Percentiles rank a stretch among this genome's conserved stretches.
These are phyloP conservation scores for Nannochloropsis oceanica DNA, from an alignment of 108 stramenopile species.

Conservation along the genomic window DNA sequence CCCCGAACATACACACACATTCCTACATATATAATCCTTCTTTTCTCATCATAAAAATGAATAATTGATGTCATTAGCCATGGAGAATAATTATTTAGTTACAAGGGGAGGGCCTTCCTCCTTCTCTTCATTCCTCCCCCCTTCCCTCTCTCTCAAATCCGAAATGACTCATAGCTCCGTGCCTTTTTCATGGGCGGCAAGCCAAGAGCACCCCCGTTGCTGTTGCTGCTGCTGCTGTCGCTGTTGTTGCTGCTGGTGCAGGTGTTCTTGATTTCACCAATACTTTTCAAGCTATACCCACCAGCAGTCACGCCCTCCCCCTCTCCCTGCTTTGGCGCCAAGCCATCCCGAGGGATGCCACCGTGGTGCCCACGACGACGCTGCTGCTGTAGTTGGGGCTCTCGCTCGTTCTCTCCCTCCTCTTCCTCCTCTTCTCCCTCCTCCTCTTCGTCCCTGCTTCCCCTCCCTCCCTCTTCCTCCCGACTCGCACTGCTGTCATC, in stretches of 20 bases:
- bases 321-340: background rate
- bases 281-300: no score
- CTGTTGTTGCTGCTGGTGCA: no score
- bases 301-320: background rate
- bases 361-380: background rate
- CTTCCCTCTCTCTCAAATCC: background rate
- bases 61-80: no score
- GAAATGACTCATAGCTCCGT: background rate
- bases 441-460: background rate
- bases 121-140: no score
- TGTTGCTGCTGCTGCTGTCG: no score
- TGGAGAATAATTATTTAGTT: no score
- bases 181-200: background rate
- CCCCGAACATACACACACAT: no score
- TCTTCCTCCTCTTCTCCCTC: background rate
- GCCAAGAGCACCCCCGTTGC: no score
- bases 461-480: background rate
- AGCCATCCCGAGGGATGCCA: background rate
- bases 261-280: no score
- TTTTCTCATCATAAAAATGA: no score
- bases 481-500: background rate
- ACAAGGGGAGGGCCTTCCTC: no score
- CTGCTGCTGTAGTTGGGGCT: background rate
- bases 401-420: background rate
- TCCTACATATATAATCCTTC: no score